Percentiles rank a stretch among this genome's conserved stretches.
Evolutionary conservation across 768 basidiomycete species (phyloP).

Genomic region (Auricularia cornea): DNA sequence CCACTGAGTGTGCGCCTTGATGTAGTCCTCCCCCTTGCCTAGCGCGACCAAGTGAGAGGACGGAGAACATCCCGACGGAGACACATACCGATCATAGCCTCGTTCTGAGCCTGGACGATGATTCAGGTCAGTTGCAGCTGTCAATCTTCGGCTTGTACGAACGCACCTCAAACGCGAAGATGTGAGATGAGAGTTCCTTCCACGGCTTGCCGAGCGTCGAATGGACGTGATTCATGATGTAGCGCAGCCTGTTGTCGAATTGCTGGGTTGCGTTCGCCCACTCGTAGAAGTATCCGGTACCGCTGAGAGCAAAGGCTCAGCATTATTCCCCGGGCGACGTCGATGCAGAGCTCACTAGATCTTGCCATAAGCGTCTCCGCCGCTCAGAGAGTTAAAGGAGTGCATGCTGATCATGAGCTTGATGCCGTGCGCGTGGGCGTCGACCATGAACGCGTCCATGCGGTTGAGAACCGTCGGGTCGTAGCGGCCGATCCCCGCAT

Average conservation of each 20-base stretch:
- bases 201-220: slow-evolving; percentile 27
- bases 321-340: neutral
- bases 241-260: slow-evolving; percentile 31
- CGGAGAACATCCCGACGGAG: slow-evolving; percentile 5
- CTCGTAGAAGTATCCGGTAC: slow-evolving; percentile 28
- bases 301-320: neutral
- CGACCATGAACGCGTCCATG: slow-evolving; percentile 33
- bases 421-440: slow-evolving; percentile 26
- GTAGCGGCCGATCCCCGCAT: slow-evolving; percentile 26
- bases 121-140: neutral
- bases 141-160: neutral
- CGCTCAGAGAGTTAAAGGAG: slow-evolving; percentile 16
- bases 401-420: slow-evolving; percentile 14
- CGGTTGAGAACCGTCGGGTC: slow-evolving; percentile 28
- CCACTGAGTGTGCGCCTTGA: slow-evolving; percentile 12
- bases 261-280: slow-evolving; percentile 15
- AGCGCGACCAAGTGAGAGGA: neutral
- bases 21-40: slow-evolving; percentile 17
- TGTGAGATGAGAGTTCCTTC: slow-evolving; percentile 29
- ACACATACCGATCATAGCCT: slow-evolving; percentile 23
- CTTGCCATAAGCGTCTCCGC: slow-evolving; percentile 28
- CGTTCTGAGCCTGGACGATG: slow-evolving; percentile 23
- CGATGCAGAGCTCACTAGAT: slow-evolving; percentile 9
- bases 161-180: slow-evolving; percentile 26
- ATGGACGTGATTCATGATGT: slow-evolving; percentile 33